These are phyloP conservation scores for Sclerospora graminicola DNA, from an alignment of 352 stramenopile species.

Conservation along the genomic window DNA sequence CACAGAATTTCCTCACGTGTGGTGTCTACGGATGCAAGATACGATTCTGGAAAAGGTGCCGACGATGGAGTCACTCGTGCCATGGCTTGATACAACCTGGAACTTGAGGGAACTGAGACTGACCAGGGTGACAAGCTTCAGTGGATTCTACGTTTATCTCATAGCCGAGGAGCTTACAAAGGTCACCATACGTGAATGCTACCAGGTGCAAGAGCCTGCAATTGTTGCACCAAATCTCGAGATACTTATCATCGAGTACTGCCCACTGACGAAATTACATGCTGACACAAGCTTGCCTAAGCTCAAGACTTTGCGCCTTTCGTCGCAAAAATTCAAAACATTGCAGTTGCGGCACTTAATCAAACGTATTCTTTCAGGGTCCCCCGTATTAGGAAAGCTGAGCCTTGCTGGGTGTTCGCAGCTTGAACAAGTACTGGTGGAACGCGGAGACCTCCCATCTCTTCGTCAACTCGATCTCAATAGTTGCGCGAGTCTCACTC, in stretches of 20 bases:
- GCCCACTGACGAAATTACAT: slow-evolving; percentile 31
- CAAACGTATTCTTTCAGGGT: slow-evolving; percentile 24
- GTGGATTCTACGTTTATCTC: slow-evolving; percentile 32
- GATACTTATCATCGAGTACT: slow-evolving; percentile 32
- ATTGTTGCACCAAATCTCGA: slow-evolving; percentile 27
- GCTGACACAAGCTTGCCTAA: slow-evolving; percentile 29
- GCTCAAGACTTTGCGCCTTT: slow-evolving; percentile 36
- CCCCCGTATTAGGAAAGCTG: slow-evolving; percentile 19
- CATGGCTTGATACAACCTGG: slow-evolving; percentile 16
- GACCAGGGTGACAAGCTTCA: slow-evolving; percentile 33
- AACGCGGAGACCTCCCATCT: slow-evolving; percentile 37
- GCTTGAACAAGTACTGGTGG: slow-evolving; percentile 49
- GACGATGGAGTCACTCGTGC: slow-evolving; percentile 25
- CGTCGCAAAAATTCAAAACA: slow-evolving; percentile 37
- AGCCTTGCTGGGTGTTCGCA: slow-evolving; percentile 35
- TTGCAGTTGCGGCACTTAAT: slow-evolving; percentile 31
- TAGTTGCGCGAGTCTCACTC: slow-evolving; percentile 37
- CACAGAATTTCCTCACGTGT: slow-evolving; percentile 31
- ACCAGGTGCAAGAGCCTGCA: slow-evolving; percentile 38
- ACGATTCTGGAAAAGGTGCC: slow-evolving; percentile 18
- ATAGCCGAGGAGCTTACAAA: slow-evolving; percentile 34
- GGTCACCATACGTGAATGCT: slow-evolving; percentile 43
- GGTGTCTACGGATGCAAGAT: slow-evolving; percentile 25
- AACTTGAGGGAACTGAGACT: slow-evolving; percentile 36
- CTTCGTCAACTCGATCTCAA: slow-evolving; percentile 30